Evolutionary conservation across 1,284 basidiomycete species (phyloP).

Genomic region (Peniophora sp.): DNA sequence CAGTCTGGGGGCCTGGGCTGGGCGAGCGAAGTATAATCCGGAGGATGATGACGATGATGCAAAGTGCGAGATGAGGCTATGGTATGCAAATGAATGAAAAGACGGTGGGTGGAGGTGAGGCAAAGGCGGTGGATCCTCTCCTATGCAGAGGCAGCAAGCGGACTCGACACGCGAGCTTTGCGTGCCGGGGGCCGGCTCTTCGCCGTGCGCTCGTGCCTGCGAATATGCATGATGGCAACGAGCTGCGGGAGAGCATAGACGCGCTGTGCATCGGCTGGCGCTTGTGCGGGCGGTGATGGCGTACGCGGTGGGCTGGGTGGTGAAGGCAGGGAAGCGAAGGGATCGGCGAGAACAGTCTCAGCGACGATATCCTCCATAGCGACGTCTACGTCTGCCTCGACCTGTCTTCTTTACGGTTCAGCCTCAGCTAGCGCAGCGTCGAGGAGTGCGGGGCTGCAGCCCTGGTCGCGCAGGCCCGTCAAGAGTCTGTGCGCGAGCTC

Average conservation of each 20-base stretch:
- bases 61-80: background rate
- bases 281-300: constrained; percentile 9
- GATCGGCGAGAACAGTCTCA: background rate
- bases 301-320: constrained; percentile 1
- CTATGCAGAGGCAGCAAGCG: background rate
- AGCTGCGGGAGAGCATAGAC: constrained; percentile 23
- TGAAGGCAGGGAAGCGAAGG: background rate
- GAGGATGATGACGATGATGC: background rate
- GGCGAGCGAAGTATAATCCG: background rate
- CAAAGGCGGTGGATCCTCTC: background rate
- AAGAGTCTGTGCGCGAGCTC: constrained; percentile 24
- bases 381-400: constrained; percentile 1
- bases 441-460: constrained; percentile 19
- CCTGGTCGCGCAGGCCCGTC: constrained; percentile 22
- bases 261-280: constrained; percentile 8
- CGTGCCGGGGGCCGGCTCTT: constrained; percentile 1
- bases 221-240: constrained; percentile 24
- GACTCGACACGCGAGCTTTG: background rate
- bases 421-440: background rate
- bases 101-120: background rate
- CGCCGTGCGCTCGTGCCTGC: constrained; percentile 20
- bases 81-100: background rate
- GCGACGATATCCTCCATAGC: background rate
- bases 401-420: background rate
- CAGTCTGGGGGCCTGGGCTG: background rate